Conservation (phyloP, 352 stramenopile genomes). For the Nothophytophthora sp. region DNA sequence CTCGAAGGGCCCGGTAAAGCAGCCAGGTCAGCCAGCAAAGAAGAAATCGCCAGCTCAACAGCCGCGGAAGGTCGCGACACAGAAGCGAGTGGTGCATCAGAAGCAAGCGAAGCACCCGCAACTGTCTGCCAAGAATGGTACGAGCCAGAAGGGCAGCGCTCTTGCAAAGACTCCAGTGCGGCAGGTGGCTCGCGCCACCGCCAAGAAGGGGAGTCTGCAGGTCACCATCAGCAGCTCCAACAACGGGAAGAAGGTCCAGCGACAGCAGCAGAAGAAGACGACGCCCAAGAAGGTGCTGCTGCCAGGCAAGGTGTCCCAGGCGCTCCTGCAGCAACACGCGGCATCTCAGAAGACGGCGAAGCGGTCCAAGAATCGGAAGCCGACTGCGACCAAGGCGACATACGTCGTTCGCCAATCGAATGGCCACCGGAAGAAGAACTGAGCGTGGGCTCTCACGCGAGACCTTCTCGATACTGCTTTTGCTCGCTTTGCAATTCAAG, state of each 20-base stretch:
- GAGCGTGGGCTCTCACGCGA: slow-evolving; percentile 4
- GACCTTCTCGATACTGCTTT: slow-evolving; percentile 16
- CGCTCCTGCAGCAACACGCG: slow-evolving; percentile 25
- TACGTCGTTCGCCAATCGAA: slow-evolving; percentile 58
- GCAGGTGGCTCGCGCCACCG: slow-evolving; percentile 31
- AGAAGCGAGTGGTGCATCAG: slow-evolving; percentile 2
- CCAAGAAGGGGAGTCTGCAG: slow-evolving; percentile 36
- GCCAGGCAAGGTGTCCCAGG: slow-evolving; percentile 31
- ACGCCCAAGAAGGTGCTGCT: slow-evolving; percentile 21
- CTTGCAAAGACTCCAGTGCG: slow-evolving; percentile 9
- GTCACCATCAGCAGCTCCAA: slow-evolving; percentile 31
- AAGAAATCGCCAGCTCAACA: slow-evolving; percentile 19
- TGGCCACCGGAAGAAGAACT: slow-evolving; percentile 39
- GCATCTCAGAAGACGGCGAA: slow-evolving; percentile 35
- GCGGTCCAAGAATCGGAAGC: slow-evolving; percentile 34
- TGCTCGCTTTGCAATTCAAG: slow-evolving; percentile 10
- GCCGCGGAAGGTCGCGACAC: slow-evolving; percentile 10
- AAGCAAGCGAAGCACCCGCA: slow-evolving; percentile 14
- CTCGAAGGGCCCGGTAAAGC: background rate
- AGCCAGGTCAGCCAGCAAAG: slow-evolving; percentile 10
- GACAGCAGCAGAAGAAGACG: slow-evolving; percentile 20
- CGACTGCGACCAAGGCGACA: slow-evolving; percentile 12
- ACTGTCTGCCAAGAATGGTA: slow-evolving; percentile 11
- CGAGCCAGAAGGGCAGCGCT: too few relatives aligned
- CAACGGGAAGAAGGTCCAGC: slow-evolving; percentile 9